Evolutionary conservation across 2,329 filamentous ascomycete genomes (phyloP), one percentile per base, ranked within the genome.

Genomic region (Dactylellina leptospora): DNA sequence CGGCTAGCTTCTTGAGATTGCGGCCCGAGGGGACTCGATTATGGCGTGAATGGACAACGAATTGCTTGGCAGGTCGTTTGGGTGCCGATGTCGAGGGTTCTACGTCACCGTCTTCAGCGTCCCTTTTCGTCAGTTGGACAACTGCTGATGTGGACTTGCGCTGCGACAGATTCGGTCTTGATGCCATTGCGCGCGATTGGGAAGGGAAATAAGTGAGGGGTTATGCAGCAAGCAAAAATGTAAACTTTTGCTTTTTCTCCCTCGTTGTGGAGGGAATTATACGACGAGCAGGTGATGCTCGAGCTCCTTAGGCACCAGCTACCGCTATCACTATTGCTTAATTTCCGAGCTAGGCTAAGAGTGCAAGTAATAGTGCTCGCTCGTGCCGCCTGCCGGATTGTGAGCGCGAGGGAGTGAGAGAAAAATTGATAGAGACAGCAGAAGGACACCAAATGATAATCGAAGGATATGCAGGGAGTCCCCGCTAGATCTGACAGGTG

Each of bases 31-130:
- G 69, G 25, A 73, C 69, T 55, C 69, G 69, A 58, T 73, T 54
- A 54, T 73, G 69, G 55, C 69, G 69, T 61, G 69, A 55, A 50
- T 73, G 69, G 40, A 73, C 69, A 59, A 68, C 69, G 69, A 68
- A 73, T 53, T 73, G 69, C 48, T 73, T 73, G 33, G 69, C 51
- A 6, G 40, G 54, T 44, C 62, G 54, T 66, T 73, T 73, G 44
- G 60, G 69, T 25, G 61, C 54, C 22, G 69, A 68, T 54, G 69
- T 68, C 60, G 69, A 73, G 54, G 60, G 59, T 58, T 72, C 61
- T 61, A 68, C 60, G 69, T 73, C 62, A 68, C 69, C 69, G 54
- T 73, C 61, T 18, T 61, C 68, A 58, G 61, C 50, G 68, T 64
- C 58, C 23, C 50, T 54, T 59, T 68, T 73, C 28, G 69, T 61